phyloP scores from a whole-genome alignment of 345 rosid species.

The Eucalyptus cloeziana region DNA sequence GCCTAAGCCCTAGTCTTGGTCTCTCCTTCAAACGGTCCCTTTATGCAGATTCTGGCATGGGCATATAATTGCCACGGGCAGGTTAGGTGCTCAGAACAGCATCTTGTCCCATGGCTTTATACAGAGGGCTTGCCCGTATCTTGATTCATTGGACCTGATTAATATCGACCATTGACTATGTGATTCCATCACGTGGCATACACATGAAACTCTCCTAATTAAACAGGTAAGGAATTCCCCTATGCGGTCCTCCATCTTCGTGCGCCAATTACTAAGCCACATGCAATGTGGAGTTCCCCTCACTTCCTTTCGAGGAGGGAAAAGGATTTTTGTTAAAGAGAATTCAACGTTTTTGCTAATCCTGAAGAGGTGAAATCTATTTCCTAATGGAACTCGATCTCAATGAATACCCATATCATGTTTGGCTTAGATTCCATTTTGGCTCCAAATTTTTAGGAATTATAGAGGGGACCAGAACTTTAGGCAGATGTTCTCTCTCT shows the following conservation, averaged over 20 bases:
- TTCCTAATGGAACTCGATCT: background rate
- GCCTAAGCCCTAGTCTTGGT: background rate
- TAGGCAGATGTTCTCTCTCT: background rate
- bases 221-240: background rate
- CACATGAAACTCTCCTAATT: background rate
- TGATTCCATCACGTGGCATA: background rate
- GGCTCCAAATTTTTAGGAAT: background rate
- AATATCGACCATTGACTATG: background rate
- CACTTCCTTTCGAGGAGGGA: background rate
- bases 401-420: background rate
- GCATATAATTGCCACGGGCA: background rate
- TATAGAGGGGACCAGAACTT: background rate
- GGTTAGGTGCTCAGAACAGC: background rate
- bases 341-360: background rate
- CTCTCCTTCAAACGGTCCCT: background rate
- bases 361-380: background rate
- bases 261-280: background rate
- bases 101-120: background rate
- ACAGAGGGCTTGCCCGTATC: background rate
- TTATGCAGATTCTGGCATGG: background rate
- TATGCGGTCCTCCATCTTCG: background rate
- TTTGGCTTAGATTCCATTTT: background rate
- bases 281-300: background rate
- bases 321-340: background rate
- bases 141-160: background rate